Base-by-base conservation (phyloP, 2,329 filamentous ascomycete species). In the Magnaporthiopsis incrustans region DNA sequence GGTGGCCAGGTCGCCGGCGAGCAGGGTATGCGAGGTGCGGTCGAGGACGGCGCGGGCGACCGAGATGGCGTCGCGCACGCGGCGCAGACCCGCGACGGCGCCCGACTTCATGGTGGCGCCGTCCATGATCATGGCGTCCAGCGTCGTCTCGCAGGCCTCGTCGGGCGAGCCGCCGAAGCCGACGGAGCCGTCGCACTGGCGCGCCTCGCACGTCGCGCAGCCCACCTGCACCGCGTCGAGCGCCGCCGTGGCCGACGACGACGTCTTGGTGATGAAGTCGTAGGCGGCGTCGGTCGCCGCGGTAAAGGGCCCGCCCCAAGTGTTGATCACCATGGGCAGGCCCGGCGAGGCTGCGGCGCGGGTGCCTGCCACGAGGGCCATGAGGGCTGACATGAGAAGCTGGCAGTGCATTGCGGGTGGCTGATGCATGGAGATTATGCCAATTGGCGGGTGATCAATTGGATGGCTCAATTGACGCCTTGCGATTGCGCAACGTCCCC, bases 111-210 rank as follows among this genome's bases (percentile, higher is more conserved):
- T 77, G n/a, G 76, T 81, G 0, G 71, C 72, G 33, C 82, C 82
- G 69, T 85, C 82, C 78, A 85, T 84, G 71, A 85, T 78, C 75
- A 85, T 77, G n/a, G 82, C 82, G 71, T 85, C 82, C 18, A 85
- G 80, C 0, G 82, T 84, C 3, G 82, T 85, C 73, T 85, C 82
- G 73, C 82, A 85, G 38, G 73, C 71, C 70, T 85, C 82, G 66
- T 83, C 82, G 0, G 82, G 81, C 2, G 81, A 83, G 10, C 82
- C 82, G 63, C 82, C 82, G 68, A 74, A 83, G 62, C 82, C 82
- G 53, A 85, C 82, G 53, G 77, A 82, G 61, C 79, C 78, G 69
- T 85, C 82, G 73, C 82, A 85, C 66, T 80, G 82, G 61, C 78
- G 76, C 64, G 70, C 71, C 69, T 85, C 81, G 72, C 82, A 85